These are phyloP conservation scores for Gnomoniopsis smithogilvyi DNA, from an alignment of 2,329 filamentous ascomycete genomes.

Conservation along the genomic window DNA sequence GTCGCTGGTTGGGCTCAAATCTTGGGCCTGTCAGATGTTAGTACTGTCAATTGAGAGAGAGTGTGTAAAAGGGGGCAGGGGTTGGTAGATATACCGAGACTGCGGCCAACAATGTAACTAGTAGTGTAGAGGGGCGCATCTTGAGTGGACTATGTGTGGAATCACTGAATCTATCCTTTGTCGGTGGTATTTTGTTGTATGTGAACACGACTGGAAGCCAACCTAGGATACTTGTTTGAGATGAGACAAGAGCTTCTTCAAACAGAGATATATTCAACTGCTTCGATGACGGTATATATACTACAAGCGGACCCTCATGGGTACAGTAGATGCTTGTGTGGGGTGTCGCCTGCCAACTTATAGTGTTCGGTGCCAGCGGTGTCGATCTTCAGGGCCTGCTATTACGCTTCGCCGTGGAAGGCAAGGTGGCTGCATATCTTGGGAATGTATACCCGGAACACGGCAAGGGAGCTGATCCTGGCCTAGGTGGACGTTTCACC, in stretches of 20 bases:
- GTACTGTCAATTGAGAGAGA: not conserved
- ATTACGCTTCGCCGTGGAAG: not conserved
- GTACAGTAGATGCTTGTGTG: not conserved
- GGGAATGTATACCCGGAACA: not conserved
- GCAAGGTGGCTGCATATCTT: not conserved
- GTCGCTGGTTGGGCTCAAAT: constrained; percentile 8
- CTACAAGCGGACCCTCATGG: not conserved
- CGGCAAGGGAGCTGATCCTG: not conserved
- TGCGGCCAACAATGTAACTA: constrained; percentile 30
- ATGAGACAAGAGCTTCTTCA: not conserved
- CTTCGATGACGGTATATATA: not conserved
- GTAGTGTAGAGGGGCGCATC: constrained; percentile 30
- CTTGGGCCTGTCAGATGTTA: constrained; percentile 17
- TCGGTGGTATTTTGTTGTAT: not conserved
- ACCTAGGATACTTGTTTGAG: not conserved
- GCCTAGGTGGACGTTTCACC: not conserved
- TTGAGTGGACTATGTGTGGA: not conserved
- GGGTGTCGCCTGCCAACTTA: not conserved
- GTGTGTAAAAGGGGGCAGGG: not conserved
- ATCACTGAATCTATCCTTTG: no score
- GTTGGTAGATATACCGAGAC: constrained; percentile 25
- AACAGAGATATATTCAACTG: not conserved
- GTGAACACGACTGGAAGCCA: not conserved
- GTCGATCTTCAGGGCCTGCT: not conserved
- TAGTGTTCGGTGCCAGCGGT: not conserved